phyloP scores from a whole-genome alignment of 352 stramenopile species.

The Pythium brachiatum region DNA sequence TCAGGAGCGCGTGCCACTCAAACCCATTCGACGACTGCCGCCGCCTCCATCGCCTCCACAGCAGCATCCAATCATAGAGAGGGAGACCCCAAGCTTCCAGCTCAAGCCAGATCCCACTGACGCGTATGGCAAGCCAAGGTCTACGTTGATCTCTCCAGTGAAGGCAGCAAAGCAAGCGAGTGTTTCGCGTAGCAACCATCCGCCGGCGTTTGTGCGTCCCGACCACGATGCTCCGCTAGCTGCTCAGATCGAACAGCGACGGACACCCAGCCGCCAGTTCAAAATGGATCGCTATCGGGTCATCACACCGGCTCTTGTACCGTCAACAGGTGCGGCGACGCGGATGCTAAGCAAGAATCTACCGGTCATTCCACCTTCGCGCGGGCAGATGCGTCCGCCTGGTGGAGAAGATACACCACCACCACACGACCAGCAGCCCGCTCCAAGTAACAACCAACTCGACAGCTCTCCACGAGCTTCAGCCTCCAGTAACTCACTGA shows the following conservation, averaged over 20 bases:
- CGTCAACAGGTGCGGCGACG: not conserved
- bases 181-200: not conserved
- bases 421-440: not conserved
- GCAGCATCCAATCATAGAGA: not conserved
- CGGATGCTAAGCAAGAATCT: slow-evolving; percentile 10
- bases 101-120: not conserved
- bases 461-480: slow-evolving; percentile 4
- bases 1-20: slow-evolving; percentile 3
- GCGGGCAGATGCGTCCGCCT: slow-evolving; percentile 10
- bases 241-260: slow-evolving; percentile 27
- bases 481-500: not conserved
- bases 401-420: not conserved
- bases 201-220: not conserved
- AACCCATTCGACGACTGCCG: slow-evolving; percentile 4
- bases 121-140: not conserved
- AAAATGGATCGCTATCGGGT: slow-evolving; percentile 70
- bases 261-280: slow-evolving; percentile 50
- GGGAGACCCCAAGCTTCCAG: not conserved
- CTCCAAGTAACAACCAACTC: slow-evolving; percentile 13
- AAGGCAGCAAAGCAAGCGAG: not conserved
- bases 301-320: slow-evolving; percentile 38
- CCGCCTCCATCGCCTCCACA: not conserved
- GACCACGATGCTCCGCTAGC: slow-evolving; percentile 9
- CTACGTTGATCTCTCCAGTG: not conserved
- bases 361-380: slow-evolving; percentile 31